These are phyloP conservation scores for Euphorbia lathyris DNA, from an alignment of 345 rosid genomes.

Conservation along the genomic window DNA sequence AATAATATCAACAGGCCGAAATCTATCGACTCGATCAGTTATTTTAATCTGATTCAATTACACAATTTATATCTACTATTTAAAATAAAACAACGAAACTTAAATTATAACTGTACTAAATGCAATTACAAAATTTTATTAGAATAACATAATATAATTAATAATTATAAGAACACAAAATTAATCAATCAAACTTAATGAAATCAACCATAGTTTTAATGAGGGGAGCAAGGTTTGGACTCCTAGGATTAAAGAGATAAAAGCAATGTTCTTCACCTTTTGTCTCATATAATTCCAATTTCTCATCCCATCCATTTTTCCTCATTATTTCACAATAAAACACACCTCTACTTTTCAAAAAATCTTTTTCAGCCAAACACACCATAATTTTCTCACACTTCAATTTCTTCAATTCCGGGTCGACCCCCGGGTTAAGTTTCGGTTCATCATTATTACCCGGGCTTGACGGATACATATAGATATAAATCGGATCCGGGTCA, in stretches of 20 bases:
- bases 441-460: conserved; percentile 46
- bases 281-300: conserved; percentile 15
- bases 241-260: conserved; percentile 20
- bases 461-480: conserved; percentile 31
- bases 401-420: conserved; percentile 35
- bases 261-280: conserved; percentile 24
- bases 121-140: too few relatives aligned
- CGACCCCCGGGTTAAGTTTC: conserved; percentile 37
- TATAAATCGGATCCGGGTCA: conserved; percentile 27
- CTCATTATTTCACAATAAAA: conserved; percentile 14
- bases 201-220: conserved; percentile 31
- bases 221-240: conserved; percentile 27
- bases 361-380: conserved; percentile 31
- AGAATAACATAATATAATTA: too few relatives aligned
- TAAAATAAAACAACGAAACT: too few relatives aligned
- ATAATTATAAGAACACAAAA: not conserved
- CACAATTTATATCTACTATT: too few relatives aligned
- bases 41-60: too few relatives aligned
- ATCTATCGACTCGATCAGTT: too few relatives aligned
- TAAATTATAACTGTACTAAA: too few relatives aligned
- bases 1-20: too few relatives aligned
- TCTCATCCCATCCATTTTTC: conserved; percentile 11
- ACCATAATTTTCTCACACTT: conserved; percentile 43
- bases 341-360: conserved; percentile 9
- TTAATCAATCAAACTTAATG: conserved; percentile 15